These are phyloP conservation scores for Zasmidium cellare DNA, from an alignment of 2,329 filamentous ascomycete genomes.

Conservation along the genomic window DNA sequence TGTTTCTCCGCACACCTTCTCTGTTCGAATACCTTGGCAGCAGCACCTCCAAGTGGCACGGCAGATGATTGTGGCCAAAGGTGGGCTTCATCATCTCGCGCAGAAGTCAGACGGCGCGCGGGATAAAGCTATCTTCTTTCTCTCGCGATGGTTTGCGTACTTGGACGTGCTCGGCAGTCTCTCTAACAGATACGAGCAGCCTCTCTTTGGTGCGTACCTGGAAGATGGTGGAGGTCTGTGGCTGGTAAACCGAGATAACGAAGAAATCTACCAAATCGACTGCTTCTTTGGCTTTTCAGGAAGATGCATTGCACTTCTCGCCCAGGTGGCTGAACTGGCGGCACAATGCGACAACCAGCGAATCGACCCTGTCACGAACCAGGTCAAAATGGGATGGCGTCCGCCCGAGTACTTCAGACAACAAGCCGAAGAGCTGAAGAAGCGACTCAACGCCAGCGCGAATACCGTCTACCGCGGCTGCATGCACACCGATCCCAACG, in stretches of 20 bases:
- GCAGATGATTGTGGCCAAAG: slow-evolving; percentile 69
- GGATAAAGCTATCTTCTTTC: slow-evolving; percentile 68
- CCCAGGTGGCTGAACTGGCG: slow-evolving; percentile 70
- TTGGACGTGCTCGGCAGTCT: slow-evolving; percentile 76
- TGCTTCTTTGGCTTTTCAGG: slow-evolving; percentile 80
- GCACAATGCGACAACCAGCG: slow-evolving; percentile 67
- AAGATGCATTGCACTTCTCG: slow-evolving; percentile 68
- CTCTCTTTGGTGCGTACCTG: slow-evolving; percentile 42
- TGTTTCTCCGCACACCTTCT: slow-evolving; percentile 77
- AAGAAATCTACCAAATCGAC: slow-evolving; percentile 63
- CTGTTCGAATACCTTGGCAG: slow-evolving; percentile 79
- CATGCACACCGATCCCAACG: slow-evolving; percentile 42
- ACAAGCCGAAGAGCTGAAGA: slow-evolving; percentile 61
- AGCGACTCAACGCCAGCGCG: slow-evolving; percentile 60
- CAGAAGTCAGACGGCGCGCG: slow-evolving; percentile 39
- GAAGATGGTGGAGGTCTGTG: slow-evolving; percentile 37
- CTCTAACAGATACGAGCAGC: slow-evolving; percentile 48
- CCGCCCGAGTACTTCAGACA: slow-evolving; percentile 56
- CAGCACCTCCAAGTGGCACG: slow-evolving; percentile 74
- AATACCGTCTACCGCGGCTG: slow-evolving; percentile 44
- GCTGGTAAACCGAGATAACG: slow-evolving; percentile 36
- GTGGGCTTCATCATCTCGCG: slow-evolving; percentile 52
- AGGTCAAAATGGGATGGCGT: slow-evolving; percentile 56
- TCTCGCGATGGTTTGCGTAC: slow-evolving; percentile 81
- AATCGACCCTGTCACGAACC: slow-evolving; percentile 54